A percentile compares a stretch with the other conserved stretches of the same genome.
Evolutionary conservation across 2,329 filamentous ascomycete genomes (phyloP).

Genomic region (Fusarium clavum): DNA sequence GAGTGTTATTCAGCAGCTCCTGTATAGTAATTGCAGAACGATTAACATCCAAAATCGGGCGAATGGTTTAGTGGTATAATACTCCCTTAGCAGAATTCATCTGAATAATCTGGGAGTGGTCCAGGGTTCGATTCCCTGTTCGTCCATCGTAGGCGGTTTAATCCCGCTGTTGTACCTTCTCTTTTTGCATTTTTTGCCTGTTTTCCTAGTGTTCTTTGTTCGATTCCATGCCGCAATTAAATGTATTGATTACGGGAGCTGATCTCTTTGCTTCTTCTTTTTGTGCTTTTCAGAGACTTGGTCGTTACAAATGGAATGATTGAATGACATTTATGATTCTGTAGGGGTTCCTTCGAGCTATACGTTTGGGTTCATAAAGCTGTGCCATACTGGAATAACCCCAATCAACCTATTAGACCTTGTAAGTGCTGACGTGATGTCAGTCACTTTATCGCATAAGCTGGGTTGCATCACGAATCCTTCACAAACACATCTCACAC

Average conservation of each 20-base stretch:
- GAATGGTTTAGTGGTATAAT: constrained; percentile 42
- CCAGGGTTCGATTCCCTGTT: constrained; percentile 42
- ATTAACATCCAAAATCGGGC: not conserved
- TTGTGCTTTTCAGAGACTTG: too few relatives aligned
- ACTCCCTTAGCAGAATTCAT: constrained; percentile 32
- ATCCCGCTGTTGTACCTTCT: constrained; percentile 2
- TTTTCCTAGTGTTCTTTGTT: too few relatives aligned
- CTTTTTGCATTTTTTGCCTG: not conserved
- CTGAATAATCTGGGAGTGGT: constrained; percentile 31
- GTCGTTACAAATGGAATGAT: too few relatives aligned
- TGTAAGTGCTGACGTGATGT: not conserved
- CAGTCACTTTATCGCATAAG: not conserved
- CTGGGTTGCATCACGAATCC: not conserved
- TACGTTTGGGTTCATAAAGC: too few relatives aligned
- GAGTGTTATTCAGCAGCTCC: accelerated
- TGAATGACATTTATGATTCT: too few relatives aligned
- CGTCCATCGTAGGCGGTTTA: constrained; percentile 22
- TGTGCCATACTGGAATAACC: too few relatives aligned
- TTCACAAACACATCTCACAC: accelerated
- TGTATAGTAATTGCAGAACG: accelerated
- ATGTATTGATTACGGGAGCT: too few relatives aligned
- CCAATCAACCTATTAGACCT: accelerated
- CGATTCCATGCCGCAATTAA: too few relatives aligned
- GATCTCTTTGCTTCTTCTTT: too few relatives aligned
- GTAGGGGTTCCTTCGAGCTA: too few relatives aligned